A percentile compares a stretch with the other conserved stretches of the same genome.
These are phyloP conservation scores for Quercus rubra DNA, from an alignment of 306 rosid species.

Conservation along the genomic window DNA sequence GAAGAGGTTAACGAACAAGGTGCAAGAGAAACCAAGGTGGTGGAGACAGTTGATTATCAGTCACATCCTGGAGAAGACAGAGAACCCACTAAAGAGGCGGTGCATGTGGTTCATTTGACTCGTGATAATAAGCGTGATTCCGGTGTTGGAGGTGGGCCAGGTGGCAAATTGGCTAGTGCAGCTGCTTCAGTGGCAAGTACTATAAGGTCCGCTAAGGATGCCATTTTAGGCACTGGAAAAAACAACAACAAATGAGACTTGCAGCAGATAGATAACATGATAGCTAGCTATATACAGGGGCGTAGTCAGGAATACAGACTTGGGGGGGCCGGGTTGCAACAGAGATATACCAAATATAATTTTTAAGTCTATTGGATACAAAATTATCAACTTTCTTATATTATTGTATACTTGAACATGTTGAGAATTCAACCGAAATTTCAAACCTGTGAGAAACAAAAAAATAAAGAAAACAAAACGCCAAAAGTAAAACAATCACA, in stretches of 20 bases:
- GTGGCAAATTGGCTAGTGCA: slow-evolving; percentile 18
- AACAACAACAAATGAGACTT: slow-evolving; percentile 11
- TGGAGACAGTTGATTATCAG: slow-evolving; percentile 25
- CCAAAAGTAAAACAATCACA: no score
- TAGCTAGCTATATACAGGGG: not conserved
- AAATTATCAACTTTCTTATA: no score
- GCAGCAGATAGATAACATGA: not conserved
- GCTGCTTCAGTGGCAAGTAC: slow-evolving; percentile 11
- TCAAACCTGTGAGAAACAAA: no score
- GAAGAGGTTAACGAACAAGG: slow-evolving; percentile 25
- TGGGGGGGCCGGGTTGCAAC: no score
- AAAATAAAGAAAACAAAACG: no score
- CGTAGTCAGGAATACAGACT: no score
- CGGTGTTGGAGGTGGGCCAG: not conserved
- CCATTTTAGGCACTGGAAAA: slow-evolving; percentile 22
- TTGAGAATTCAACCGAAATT: no score
- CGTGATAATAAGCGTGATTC: slow-evolving; percentile 4
- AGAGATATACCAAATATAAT: no score
- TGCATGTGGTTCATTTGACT: slow-evolving; percentile 29
- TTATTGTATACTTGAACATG: no score
- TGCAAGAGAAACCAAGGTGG: slow-evolving; percentile 21
- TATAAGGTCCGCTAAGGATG: slow-evolving; percentile 25
- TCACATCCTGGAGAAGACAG: slow-evolving; percentile 20
- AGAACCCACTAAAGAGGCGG: slow-evolving; percentile 13
- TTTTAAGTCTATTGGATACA: no score